Evolutionary conservation across 1,284 basidiomycete species (phyloP).

Genomic region (Fomitopsis betulina): DNA sequence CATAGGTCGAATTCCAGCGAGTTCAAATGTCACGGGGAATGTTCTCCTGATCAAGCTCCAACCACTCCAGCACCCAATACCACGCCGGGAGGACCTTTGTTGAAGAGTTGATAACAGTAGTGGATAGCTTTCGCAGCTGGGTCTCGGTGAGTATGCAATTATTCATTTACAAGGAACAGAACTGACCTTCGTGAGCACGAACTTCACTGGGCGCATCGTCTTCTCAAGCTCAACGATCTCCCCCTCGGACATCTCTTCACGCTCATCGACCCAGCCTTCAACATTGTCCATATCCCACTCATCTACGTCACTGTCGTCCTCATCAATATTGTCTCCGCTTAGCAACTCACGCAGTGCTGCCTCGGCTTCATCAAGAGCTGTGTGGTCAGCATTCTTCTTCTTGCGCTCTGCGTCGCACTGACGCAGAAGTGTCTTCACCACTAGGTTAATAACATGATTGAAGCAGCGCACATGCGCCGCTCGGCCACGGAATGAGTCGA

Average conservation of each 20-base stretch:
- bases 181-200: constrained; percentile 13
- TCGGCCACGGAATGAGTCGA: not conserved
- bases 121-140: not conserved
- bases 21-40: not conserved
- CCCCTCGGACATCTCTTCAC: constrained; percentile 2
- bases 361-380: not conserved
- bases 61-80: not conserved
- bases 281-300: constrained; percentile 8
- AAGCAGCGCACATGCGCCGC: not conserved
- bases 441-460: not conserved
- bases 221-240: constrained; percentile 6
- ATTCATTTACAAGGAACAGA: constrained; percentile 9
- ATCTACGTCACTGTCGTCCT: not conserved
- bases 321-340: not conserved
- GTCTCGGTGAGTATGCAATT: too few relatives aligned
- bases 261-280: constrained; percentile 12
- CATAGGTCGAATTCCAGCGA: not conserved
- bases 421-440: not conserved
- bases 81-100: not conserved
- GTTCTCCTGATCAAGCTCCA: not conserved
- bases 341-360: not conserved
- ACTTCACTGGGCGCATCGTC: constrained; percentile 9
- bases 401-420: not conserved
- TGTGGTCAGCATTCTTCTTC: not conserved
- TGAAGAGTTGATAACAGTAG: not conserved